These are phyloP conservation scores for Zygosaccharomyces sapae DNA, from an alignment of 1,139 yeast genomes.

Conservation along the genomic window DNA sequence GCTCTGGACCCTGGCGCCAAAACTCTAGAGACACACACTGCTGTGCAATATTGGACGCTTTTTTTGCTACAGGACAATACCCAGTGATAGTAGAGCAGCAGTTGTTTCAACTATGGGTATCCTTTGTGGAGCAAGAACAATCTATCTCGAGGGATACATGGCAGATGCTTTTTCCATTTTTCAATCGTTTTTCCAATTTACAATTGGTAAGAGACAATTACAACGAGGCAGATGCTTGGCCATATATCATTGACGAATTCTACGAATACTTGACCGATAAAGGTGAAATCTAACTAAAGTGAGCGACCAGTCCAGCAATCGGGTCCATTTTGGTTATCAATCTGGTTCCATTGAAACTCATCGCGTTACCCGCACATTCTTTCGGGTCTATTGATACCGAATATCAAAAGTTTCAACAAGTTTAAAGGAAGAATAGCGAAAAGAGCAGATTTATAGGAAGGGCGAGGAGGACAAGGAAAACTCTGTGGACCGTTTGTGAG, in stretches of 20 bases:
- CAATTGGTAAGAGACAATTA: constrained; percentile 55
- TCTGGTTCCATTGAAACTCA: not conserved
- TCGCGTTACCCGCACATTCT: constrained; percentile 3
- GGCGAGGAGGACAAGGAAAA: not conserved
- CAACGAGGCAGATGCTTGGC: constrained; percentile 89
- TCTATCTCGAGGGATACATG: constrained; percentile 70
- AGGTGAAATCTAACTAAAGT: too few relatives aligned
- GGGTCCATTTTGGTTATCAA: not conserved
- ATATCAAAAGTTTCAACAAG: not conserved
- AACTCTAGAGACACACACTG: constrained; percentile 55
- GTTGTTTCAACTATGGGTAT: constrained; percentile 38
- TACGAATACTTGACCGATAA: constrained; percentile 51
- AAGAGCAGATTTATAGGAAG: not conserved
- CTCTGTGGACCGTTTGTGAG: not conserved
- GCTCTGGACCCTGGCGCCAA: constrained; percentile 60
- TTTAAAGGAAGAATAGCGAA: not conserved
- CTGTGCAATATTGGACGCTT: constrained; percentile 74
- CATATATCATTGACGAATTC: constrained; percentile 81
- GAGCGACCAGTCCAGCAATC: too few relatives aligned
- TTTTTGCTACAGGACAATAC: constrained; percentile 43
- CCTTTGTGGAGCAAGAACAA: constrained; percentile 19
- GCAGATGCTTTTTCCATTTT: constrained; percentile 75
- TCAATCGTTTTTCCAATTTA: constrained; percentile 44
- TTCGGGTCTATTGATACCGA: not conserved
- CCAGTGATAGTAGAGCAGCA: constrained; percentile 51